phyloP scores from a whole-genome alignment of 2,329 filamentous ascomycete genomes.

The Scedosporium minutisporum region DNA sequence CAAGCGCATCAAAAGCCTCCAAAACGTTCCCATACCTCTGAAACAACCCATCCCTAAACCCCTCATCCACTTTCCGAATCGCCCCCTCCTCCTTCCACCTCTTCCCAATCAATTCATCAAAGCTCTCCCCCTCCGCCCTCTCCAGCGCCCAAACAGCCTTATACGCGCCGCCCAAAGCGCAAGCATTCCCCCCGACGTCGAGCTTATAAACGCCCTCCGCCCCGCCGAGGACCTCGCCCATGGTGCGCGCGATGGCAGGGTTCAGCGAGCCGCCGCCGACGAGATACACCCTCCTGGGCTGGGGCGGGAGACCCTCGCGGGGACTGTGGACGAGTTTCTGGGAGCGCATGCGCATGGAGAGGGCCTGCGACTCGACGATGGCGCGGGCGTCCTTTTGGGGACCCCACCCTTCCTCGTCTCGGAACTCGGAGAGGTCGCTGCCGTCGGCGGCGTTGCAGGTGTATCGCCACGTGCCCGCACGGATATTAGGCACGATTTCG shows the following conservation, averaged over 20 bases:
- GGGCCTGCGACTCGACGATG: conserved; percentile 90
- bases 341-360: conserved; percentile 81
- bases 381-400: conserved; percentile 65
- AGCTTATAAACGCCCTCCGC: conserved; percentile 85
- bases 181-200: conserved; percentile 91
- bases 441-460: conserved; percentile 47
- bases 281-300: conserved; percentile 84
- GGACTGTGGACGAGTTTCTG: conserved; percentile 60
- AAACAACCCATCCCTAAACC: conserved; percentile 67
- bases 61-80: conserved; percentile 71
- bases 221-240: conserved; percentile 82
- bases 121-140: conserved; percentile 57
- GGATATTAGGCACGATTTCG: conserved; percentile 90
- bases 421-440: conserved; percentile 32
- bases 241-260: conserved; percentile 73
- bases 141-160: conserved; percentile 92
- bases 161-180: conserved; percentile 86
- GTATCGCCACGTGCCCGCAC: conserved; percentile 79
- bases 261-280: conserved; percentile 89
- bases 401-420: conserved; percentile 24
- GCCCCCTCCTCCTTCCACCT: conserved; percentile 82
- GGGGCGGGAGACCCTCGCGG: conserved; percentile 53
- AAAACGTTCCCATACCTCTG: conserved; percentile 69
- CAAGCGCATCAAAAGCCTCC: conserved; percentile 67
- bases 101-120: conserved; percentile 76